A percentile compares a stretch with the other conserved stretches of the same genome.
Evolutionary conservation across 768 basidiomycete species (phyloP).

Genomic region (Coprinellus micaceus): DNA sequence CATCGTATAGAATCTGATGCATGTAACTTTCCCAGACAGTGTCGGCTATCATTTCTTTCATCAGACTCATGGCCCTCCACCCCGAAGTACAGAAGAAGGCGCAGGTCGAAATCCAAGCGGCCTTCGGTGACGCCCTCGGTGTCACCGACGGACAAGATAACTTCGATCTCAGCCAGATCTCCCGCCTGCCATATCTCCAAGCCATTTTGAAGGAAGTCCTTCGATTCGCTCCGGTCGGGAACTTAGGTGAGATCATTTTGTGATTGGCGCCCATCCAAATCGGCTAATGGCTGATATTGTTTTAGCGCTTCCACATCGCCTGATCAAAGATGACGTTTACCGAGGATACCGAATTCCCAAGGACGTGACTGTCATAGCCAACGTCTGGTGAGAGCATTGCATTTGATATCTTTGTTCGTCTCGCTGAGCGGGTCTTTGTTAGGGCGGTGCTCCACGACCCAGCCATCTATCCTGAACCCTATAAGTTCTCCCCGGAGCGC

Average conservation of each 20-base stretch:
- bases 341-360: slow-evolving; percentile 42
- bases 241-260: slow-evolving; percentile 28
- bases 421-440: not conserved
- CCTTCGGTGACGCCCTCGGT: slow-evolving; percentile 15
- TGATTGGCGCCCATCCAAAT: not conserved
- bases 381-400: slow-evolving; percentile 36
- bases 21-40: slow-evolving; percentile 34
- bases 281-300: not conserved
- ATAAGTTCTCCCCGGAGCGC: slow-evolving; percentile 18
- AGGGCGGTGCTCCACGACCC: slow-evolving; percentile 27
- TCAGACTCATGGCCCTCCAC: slow-evolving; percentile 47
- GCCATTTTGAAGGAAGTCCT: slow-evolving; percentile 40
- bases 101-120: slow-evolving; percentile 39
- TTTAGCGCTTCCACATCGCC: slow-evolving; percentile 39
- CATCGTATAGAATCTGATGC: slow-evolving; percentile 1
- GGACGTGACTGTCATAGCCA: slow-evolving; percentile 41
- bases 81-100: slow-evolving; percentile 37
- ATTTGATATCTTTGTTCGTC: not conserved
- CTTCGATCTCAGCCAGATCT: slow-evolving; percentile 18
- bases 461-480: slow-evolving; percentile 17
- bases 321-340: slow-evolving; percentile 43
- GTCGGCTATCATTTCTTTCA: slow-evolving; percentile 42
- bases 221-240: slow-evolving; percentile 38
- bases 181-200: slow-evolving; percentile 26
- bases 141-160: slow-evolving; percentile 18